phyloP scores from a whole-genome alignment of 441 rosid genomes.

The Aleurites moluccanus region DNA sequence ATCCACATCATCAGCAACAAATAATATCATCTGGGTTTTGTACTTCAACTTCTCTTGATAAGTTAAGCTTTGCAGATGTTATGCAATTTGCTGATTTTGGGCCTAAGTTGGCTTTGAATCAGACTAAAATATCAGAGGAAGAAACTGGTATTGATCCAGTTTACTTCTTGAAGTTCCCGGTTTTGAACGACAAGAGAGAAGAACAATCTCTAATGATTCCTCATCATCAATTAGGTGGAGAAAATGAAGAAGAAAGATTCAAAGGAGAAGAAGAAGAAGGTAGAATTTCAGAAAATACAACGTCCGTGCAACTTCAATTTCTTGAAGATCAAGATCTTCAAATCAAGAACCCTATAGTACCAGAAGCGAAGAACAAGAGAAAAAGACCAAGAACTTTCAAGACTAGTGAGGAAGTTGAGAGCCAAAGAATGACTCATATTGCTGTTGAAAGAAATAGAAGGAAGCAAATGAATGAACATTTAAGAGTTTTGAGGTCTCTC shows the following conservation, averaged over 20 bases:
- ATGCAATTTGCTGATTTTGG: slow-evolving; percentile 91
- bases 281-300: slow-evolving; percentile 45
- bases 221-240: slow-evolving; percentile 39
- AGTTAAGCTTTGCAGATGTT: slow-evolving; percentile 75
- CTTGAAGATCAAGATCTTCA: slow-evolving; percentile 36
- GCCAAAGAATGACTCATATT: slow-evolving; percentile 90
- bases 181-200: slow-evolving; percentile 56
- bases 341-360: slow-evolving; percentile 21
- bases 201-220: slow-evolving; percentile 36
- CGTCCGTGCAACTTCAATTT: slow-evolving; percentile 53
- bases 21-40: slow-evolving; percentile 42
- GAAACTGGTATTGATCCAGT: slow-evolving; percentile 77
- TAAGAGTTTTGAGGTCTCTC: slow-evolving; percentile 80
- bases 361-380: slow-evolving; percentile 60
- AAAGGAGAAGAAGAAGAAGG: slow-evolving; percentile 51
- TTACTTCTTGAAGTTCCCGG: slow-evolving; percentile 81
- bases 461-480: slow-evolving; percentile 94
- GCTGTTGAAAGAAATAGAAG: slow-evolving; percentile 89
- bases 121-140: slow-evolving; percentile 48
- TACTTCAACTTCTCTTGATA: slow-evolving; percentile 58
- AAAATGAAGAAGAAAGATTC: slow-evolving; percentile 24
- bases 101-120: slow-evolving; percentile 64
- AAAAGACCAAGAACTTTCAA: slow-evolving; percentile 71
- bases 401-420: slow-evolving; percentile 92
- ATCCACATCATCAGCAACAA: slow-evolving; percentile 43